Percentiles rank a stretch among this genome's conserved stretches.
phyloP scores from a whole-genome alignment of 2,329 filamentous ascomycete species.

The Diplodia corticola region DNA sequence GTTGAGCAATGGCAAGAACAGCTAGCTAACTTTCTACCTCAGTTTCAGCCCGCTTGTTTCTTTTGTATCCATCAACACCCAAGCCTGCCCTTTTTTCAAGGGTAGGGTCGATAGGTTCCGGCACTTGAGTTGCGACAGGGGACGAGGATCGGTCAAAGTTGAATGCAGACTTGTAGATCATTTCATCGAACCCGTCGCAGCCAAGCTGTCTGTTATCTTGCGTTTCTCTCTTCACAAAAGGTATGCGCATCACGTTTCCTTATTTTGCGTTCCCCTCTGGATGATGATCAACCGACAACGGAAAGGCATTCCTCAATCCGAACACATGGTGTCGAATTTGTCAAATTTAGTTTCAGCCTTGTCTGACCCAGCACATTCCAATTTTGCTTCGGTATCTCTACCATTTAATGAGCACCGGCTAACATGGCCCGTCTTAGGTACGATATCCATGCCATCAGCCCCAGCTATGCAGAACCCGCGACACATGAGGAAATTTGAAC shows the following conservation, averaged over 20 bases:
- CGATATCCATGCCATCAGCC: background rate
- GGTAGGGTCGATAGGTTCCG: background rate
- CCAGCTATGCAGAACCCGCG: conserved; percentile 25
- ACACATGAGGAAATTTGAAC: conserved; percentile 65
- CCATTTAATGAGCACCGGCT: background rate
- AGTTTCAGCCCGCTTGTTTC: background rate
- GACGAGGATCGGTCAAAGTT: background rate
- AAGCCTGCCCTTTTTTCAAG: background rate
- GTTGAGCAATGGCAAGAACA: background rate
- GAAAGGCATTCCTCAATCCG: conserved; percentile 69
- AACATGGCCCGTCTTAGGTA: conserved; percentile 21
- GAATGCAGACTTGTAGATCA: background rate
- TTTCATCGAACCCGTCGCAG: background rate
- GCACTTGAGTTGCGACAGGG: background rate
- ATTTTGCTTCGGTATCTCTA: conserved; percentile 21
- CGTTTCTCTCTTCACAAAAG: conserved; percentile 39
- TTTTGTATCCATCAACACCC: background rate
- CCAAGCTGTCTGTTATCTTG: background rate
- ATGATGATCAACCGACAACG: conserved; percentile 65
- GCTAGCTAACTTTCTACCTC: background rate
- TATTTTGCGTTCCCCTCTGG: conserved; percentile 32
- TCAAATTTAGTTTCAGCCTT: conserved; percentile 67
- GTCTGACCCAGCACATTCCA: conserved; percentile 53
- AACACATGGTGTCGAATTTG: conserved; percentile 65
- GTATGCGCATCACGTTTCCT: conserved; percentile 36